Percentiles rank a stretch among this genome's conserved stretches.
These are phyloP conservation scores for Moesziomyces parantarcticus DNA, from an alignment of 1,284 basidiomycete genomes.

Conservation along the genomic window DNA sequence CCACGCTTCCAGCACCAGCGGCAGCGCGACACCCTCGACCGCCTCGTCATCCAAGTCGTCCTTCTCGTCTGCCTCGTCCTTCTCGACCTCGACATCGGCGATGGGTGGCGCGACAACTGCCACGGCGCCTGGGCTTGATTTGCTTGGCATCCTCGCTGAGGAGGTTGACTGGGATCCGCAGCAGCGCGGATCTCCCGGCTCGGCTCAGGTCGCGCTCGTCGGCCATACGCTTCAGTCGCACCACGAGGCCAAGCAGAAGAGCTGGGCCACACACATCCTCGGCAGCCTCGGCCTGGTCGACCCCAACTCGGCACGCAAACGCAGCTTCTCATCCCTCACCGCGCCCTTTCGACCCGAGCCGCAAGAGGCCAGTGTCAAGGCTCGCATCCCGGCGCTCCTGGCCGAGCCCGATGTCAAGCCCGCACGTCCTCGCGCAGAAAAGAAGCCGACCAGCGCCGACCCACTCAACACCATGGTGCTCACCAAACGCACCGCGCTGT, in stretches of 20 bases:
- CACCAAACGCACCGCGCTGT: constrained; percentile 54
- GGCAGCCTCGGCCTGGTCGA: constrained; percentile 30
- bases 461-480: constrained; percentile 51
- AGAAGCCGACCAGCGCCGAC: constrained; percentile 3
- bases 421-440: no score
- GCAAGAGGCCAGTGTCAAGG: background rate
- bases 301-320: constrained; percentile 9
- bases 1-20: constrained; percentile 2
- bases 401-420: background rate
- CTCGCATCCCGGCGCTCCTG: background rate
- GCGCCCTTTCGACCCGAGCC: background rate
- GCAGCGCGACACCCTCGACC: constrained; percentile 11
- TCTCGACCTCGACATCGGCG: constrained; percentile 13
- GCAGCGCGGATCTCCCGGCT: constrained; percentile 12
- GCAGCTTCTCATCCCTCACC: constrained; percentile 13
- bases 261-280: constrained; percentile 37
- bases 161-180: constrained; percentile 47
- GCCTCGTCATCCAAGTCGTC: constrained; percentile 31
- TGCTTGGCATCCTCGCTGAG: constrained; percentile 33
- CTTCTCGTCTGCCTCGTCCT: constrained; percentile 35
- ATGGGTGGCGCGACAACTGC: constrained; percentile 11
- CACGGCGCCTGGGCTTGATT: constrained; percentile 29
- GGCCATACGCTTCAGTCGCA: constrained; percentile 24
- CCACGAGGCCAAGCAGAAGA: constrained; percentile 30
- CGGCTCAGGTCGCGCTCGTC: constrained; percentile 17